Evolutionary conservation across 192 early-diverging fungal species (phyloP).

Genomic region (Tieghemiomyces parasiticus): DNA sequence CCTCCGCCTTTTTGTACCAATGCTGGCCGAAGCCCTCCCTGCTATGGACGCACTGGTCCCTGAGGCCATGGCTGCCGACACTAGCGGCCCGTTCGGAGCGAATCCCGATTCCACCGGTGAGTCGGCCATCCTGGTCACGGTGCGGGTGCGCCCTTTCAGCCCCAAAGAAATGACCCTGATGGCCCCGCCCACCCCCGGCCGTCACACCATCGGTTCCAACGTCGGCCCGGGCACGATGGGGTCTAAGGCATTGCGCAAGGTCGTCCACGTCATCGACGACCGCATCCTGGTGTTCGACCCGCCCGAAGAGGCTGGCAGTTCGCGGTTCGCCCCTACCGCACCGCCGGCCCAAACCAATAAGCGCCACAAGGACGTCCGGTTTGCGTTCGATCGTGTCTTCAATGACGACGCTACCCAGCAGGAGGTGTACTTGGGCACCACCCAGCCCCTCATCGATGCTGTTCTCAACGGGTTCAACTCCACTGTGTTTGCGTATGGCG

Average conservation of each 20-base stretch:
- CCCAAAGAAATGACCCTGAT: constrained; percentile 28
- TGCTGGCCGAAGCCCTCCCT: background rate
- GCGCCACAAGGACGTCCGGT: constrained; percentile 51
- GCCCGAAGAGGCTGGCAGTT: constrained; percentile 33
- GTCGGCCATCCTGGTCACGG: constrained; percentile 29
- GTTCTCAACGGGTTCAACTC: constrained; percentile 72
- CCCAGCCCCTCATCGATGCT: constrained; percentile 43
- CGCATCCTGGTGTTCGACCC: constrained; percentile 64
- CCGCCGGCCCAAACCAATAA: constrained; percentile 43
- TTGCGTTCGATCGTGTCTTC: constrained; percentile 67
- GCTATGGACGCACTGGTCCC: background rate
- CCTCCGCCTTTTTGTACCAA: no score
- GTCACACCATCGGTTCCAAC: constrained; percentile 30
- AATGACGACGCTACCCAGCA: constrained; percentile 47
- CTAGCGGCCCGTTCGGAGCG: background rate
- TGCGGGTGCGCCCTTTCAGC: constrained; percentile 44
- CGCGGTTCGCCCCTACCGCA: constrained; percentile 19
- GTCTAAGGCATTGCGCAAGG: constrained; percentile 24
- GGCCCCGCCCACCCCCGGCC: constrained; percentile 19
- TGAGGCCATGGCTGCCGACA: background rate
- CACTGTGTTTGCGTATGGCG: constrained; percentile 83
- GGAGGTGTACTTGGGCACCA: constrained; percentile 55
- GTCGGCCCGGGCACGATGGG: constrained; percentile 7
- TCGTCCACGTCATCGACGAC: constrained; percentile 49
- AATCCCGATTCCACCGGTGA: no score